These are phyloP conservation scores for Phytomonas sp. DNA, from an alignment of 208 protist species.

Conservation along the genomic window DNA sequence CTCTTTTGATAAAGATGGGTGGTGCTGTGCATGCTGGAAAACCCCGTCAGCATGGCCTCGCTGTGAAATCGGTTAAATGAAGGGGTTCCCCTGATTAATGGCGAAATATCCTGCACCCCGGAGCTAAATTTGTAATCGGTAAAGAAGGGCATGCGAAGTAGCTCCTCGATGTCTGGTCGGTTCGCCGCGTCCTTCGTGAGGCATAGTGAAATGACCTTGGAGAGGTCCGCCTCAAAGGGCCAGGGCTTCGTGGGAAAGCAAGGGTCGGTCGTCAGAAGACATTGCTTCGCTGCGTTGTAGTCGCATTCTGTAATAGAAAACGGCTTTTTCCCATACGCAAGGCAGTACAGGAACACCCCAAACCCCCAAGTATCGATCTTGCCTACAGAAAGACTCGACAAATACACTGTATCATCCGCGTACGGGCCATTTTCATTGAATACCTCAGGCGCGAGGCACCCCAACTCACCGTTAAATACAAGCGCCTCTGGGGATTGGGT, in stretches of 20 bases:
- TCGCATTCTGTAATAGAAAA: constrained; percentile 52
- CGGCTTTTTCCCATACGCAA: constrained; percentile 57
- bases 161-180: constrained; percentile 39
- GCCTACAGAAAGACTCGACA: constrained; percentile 7
- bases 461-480: constrained; percentile 76
- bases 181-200: constrained; percentile 39
- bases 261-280: constrained; percentile 24
- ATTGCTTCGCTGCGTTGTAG: constrained; percentile 38
- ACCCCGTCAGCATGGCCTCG: constrained; percentile 6
- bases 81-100: background rate
- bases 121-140: constrained; percentile 23
- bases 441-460: constrained; percentile 70
- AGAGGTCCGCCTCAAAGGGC: constrained; percentile 34
- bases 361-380: constrained; percentile 81
- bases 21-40: constrained; percentile 7
- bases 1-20: constrained; percentile 12
- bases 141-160: constrained; percentile 62
- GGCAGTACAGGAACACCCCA: constrained; percentile 74
- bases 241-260: constrained; percentile 35
- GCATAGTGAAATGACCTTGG: constrained; percentile 50
- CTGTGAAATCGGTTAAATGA: constrained; percentile 3
- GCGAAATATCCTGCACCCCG: constrained; percentile 8
- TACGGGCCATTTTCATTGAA: constrained; percentile 41
- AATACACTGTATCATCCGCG: constrained; percentile 12
- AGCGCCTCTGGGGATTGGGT: constrained; percentile 67